Percentiles rank a stretch among this genome's conserved stretches.
phyloP scores from a whole-genome alignment of 345 rosid species.

The Jatropha curcas region DNA sequence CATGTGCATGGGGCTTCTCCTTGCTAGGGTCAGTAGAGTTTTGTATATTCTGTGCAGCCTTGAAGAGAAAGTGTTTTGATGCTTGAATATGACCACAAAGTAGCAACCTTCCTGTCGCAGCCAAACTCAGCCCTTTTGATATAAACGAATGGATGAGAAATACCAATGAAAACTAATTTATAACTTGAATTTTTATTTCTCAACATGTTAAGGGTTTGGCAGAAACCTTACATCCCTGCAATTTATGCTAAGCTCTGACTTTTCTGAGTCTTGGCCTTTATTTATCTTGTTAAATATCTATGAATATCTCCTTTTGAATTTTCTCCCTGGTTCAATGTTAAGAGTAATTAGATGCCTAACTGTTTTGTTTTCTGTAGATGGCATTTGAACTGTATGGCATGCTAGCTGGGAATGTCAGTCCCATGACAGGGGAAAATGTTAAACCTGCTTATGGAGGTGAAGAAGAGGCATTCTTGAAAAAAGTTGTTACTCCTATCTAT shows the following conservation, averaged over 20 bases:
- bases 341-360: neutral
- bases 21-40: neutral
- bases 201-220: neutral
- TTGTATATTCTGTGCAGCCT: neutral
- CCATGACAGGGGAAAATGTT: constrained; percentile 96
- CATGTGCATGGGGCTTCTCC: no score
- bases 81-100: neutral
- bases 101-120: neutral
- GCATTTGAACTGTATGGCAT: constrained; percentile 97
- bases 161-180: neutral
- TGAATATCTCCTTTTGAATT: neutral
- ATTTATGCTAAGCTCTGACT: neutral
- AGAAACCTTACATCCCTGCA: neutral
- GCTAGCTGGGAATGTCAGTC: constrained; percentile 98
- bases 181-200: neutral
- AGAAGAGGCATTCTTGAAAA: constrained; percentile 89
- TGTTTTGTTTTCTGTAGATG: constrained; percentile 55
- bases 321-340: neutral
- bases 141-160: neutral
- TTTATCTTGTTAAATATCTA: neutral
- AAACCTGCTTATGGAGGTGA: constrained; percentile 98
- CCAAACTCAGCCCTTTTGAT: neutral
- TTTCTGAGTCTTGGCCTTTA: neutral
- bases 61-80: neutral
- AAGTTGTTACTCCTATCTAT: constrained; percentile 94